Conservation (phyloP, 192 early-diverging fungal species). For the Thamnidium elegans region DNA sequence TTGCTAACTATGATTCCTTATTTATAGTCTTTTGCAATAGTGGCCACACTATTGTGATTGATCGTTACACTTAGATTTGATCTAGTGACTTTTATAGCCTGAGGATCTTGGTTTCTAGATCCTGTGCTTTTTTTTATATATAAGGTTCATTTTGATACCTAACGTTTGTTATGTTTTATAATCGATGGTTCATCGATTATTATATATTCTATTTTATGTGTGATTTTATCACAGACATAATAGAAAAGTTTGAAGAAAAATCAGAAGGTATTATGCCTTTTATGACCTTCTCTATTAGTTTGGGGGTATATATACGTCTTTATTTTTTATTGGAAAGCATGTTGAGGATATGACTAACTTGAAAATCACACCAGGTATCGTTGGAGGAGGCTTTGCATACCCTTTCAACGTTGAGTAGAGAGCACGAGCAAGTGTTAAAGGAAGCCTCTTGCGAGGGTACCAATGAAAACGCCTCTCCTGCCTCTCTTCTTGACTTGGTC, state of each 20-base stretch:
- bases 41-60: too few relatives aligned
- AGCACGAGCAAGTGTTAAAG: conserved; percentile 8
- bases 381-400: conserved; percentile 10
- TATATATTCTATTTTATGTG: too few relatives aligned
- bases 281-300: conserved; percentile 8
- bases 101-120: too few relatives aligned
- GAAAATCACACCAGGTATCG: conserved; percentile 10
- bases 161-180: too few relatives aligned
- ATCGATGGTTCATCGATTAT: too few relatives aligned
- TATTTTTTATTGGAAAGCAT: not conserved
- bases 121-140: too few relatives aligned
- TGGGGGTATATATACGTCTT: conserved; percentile 8
- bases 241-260: conserved; percentile 1
- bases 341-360: conserved; percentile 7
- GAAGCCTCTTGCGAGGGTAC: conserved; percentile 1
- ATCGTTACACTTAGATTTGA: too few relatives aligned
- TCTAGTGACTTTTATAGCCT: too few relatives aligned
- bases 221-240: too few relatives aligned
- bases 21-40: too few relatives aligned
- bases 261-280: conserved; percentile 12
- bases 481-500: conserved; percentile 12
- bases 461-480: conserved; percentile 8
- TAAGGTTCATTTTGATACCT: too few relatives aligned
- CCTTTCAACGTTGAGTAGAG: conserved; percentile 1
- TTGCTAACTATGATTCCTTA: too few relatives aligned